Evolutionary conservation across 129 eudicot genomes (phyloP), one percentile per base, ranked within the genome.

Genomic region (Flaveria linearis): DNA sequence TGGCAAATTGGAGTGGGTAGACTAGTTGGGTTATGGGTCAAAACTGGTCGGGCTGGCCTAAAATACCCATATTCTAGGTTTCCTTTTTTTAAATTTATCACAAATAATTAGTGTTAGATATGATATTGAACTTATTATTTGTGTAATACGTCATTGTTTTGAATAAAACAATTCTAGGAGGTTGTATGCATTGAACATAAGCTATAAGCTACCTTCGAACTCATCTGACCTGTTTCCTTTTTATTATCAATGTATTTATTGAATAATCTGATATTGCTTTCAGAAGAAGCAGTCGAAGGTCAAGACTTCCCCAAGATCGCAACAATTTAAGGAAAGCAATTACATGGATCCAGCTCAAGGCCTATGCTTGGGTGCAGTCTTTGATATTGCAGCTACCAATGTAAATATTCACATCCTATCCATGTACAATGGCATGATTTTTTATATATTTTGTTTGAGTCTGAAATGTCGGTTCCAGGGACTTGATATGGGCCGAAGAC

Each of bases 281-380:
- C 88, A 87, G 96, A 87, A 79, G 86, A 83, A 87, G 70, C 94
- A 81, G 58, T 86, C 88, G 13, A 91, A 86, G 65, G 68, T 58
- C 64, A 91, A 84, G 82, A 61, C 81, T 45, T 84, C 90, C 65
- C 96, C 80, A 70, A 89, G 85, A 81, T 78, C 86, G 73, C 92
- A 85, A 39, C 90, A 95, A 16, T 95, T 83, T 76, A 85, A 86
- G 73, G 99, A 95, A 75, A 89, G 89, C 77, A 85, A 91, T 73
- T 95, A 95, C 85, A 95, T 95, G 99, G 97, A 95, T 82, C 99
- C 99, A 77, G 86, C 85, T 57, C 99, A 95, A 79, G 86, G 94
- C 78, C 83, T 95, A 45, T 95, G 99, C 77, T 76, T 95, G 82
- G 99, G 99, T 73, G 99, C 99, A 69, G 96, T 95, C 69, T 95